A percentile compares a stretch with the other conserved stretches of the same genome.
Evolutionary conservation across 768 basidiomycete species (phyloP).

Genomic region (Macrocybe gigantea): DNA sequence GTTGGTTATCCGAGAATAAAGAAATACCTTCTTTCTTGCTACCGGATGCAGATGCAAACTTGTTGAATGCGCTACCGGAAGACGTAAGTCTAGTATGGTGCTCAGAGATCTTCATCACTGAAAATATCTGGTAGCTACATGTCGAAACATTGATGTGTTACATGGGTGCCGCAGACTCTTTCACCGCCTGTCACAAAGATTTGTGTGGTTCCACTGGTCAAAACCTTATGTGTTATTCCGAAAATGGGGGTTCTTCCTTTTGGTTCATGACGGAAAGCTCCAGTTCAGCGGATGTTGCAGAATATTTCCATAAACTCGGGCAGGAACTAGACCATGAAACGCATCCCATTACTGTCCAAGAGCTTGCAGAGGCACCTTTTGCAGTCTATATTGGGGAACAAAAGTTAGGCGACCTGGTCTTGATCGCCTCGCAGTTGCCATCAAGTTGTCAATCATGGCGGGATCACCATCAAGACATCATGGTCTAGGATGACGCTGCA

Average conservation of each 20-base stretch:
- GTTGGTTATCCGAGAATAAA: constrained; percentile 45
- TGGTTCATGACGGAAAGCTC: constrained; percentile 82
- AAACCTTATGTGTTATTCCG: constrained; percentile 82
- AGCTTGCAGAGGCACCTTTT: constrained; percentile 64
- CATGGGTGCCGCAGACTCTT: constrained; percentile 75
- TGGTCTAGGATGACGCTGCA: constrained; percentile 82
- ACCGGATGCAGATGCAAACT: constrained; percentile 49
- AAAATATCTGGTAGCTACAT: constrained; percentile 31
- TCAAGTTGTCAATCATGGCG: constrained; percentile 78
- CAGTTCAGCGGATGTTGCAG: constrained; percentile 45
- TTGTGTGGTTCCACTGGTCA: constrained; percentile 81
- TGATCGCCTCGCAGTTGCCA: constrained; percentile 81
- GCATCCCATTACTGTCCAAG: constrained; percentile 54
- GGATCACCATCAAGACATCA: constrained; percentile 76
- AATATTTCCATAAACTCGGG: constrained; percentile 51
- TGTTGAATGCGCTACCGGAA: constrained; percentile 50
- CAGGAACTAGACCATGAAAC: constrained; percentile 72
- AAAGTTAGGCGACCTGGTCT: constrained; percentile 68
- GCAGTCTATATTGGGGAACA: constrained; percentile 68
- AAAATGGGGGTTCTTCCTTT: constrained; percentile 64
- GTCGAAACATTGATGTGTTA: constrained; percentile 87
- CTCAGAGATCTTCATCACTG: not conserved
- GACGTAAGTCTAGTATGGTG: constrained; percentile 30
- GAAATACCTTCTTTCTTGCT: constrained; percentile 49
- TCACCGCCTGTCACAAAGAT: constrained; percentile 83